Evolutionary conservation across 2,329 filamentous ascomycete genomes (phyloP), one percentile per base, ranked within the genome.

Genomic region (Apiospora malaysiana): DNA sequence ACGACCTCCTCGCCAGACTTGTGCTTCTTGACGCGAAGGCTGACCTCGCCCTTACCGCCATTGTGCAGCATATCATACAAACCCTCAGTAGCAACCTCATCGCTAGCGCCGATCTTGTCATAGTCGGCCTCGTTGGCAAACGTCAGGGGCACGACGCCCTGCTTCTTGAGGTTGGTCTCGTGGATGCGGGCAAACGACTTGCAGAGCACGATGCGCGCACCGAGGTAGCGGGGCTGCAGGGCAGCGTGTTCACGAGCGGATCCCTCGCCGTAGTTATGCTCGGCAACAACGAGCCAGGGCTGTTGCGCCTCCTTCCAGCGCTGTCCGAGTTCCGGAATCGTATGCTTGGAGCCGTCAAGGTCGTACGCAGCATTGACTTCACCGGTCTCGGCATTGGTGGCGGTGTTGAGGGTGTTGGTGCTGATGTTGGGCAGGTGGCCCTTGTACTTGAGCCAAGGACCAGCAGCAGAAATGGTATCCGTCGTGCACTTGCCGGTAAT

Each of bases 361-460:
- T 99, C 96, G 83, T 97, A 96, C 6, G 95, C 96, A 25, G 89
- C 91, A 82, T 98, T 98, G 74, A 96, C 95, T 82, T 97, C 95
- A 76, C 92, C 93, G 0, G 95, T 99, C 73, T 93, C 94, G 59
- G 93, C 94, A 82, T 98, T 98, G 80, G 95, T 88, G 72, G 96
- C 96, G 69, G 94, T 96, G 83, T 98, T 98, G 75, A 99, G 90
- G 2, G 96, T 99, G 88, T 99, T 99, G 80, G 94, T 94, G 76
- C 92, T 93, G 82, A 99, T 99, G 86, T 99, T 99, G 81, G 96
- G 94, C 73, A 99, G 90, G 83, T 99, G 96, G 73, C 96, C 96
- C 87, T 98, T 98, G 90, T 98, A 99, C 84, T 98, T 98, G 76
- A 99, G 90, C 95, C 95, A 98, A 21, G 95, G 95, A 7, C 95